Evolutionary conservation across 1,139 yeast genomes (phyloP), one percentile per base, ranked within the genome.

Genomic region (Yamadazyma atlantica): DNA sequence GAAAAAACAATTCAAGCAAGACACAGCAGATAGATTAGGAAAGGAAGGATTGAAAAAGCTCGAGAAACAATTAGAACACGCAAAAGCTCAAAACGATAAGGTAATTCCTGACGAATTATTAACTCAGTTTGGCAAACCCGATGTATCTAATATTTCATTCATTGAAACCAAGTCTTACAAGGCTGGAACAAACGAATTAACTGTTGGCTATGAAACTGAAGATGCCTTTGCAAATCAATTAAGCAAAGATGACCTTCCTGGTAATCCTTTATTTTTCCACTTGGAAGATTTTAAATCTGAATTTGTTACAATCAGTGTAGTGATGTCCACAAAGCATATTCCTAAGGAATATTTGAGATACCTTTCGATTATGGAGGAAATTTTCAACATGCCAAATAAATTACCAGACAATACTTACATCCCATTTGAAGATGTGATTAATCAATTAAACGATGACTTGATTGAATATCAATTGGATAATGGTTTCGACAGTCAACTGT

Each of bases 241-340:
- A 43, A 36, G 35, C 50, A 46, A 51, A 1, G 78, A 74, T 44
- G 82, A 83, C 7, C 14, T 35, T 9, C 46, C 50, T 1, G 64
- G 72, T 27, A 74, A 83, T 47, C 90, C 95, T 6, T 59, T 89
- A 29, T 82, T 80, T 46, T 60, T 89, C 38, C 95, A 89, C 54
- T 75, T 85, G 50, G 97, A 92, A 60, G 78, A 83, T 45, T 85
- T 78, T 56, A 75, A 80, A 39, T 86, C 97, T 1, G 82, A 85
- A 53, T 92, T 92, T 57, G 78, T 87, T 17, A 80, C 85, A n/a
- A 69, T 88, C 16, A 76, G 80, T 43, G 57, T 88, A 25, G 63
- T 85, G 25, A 60, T 86, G 53, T 80, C 94, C 1, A 76, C 95
- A 0, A 66, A 75, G 7, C 68, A 61, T n/a, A 68, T 89, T 3